Conservation (phyloP, 768 basidiomycete species). For the Cystofilobasidium macerans region DNA sequence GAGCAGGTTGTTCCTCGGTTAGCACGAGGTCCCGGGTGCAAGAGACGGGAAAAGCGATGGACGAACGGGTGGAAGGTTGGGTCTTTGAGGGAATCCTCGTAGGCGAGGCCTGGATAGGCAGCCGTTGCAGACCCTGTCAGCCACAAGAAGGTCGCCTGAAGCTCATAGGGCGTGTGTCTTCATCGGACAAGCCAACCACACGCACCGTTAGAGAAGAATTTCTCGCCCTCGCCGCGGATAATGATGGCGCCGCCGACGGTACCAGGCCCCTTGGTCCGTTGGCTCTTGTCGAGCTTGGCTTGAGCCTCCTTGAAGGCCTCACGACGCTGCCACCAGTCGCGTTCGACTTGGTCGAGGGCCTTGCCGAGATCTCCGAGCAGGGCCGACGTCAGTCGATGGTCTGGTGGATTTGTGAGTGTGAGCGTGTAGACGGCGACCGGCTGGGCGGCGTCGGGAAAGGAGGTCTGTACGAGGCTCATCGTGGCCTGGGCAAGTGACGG, state of each 20-base stretch:
- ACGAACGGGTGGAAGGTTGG: constrained; percentile 37
- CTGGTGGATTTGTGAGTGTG: constrained; percentile 36
- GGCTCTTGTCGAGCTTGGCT: constrained; percentile 17
- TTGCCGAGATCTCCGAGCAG: constrained; percentile 33
- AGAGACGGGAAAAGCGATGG: constrained; percentile 9
- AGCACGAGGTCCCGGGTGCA: too few relatives aligned
- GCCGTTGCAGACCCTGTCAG: not conserved
- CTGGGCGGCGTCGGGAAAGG: not conserved
- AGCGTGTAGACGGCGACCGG: constrained; percentile 31
- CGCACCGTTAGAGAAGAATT: constrained; percentile 38
- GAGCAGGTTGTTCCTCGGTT: too few relatives aligned
- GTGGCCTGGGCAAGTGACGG: too few relatives aligned
- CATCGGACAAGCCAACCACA: not conserved
- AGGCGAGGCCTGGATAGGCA: constrained; percentile 32
- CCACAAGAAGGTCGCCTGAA: too few relatives aligned
- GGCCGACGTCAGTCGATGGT: constrained; percentile 38
- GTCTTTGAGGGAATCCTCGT: constrained; percentile 34
- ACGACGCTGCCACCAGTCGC: constrained; percentile 34
- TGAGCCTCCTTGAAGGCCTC: constrained; percentile 11
- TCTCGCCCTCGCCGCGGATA: constrained; percentile 32
- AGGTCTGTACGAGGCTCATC: constrained; percentile 4
- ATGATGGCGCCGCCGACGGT: constrained; percentile 36
- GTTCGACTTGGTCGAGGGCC: constrained; percentile 37
- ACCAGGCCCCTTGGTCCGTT: constrained; percentile 29
- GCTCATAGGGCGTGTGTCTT: too few relatives aligned